phyloP scores from a whole-genome alignment of 495 filamentous ascomycete genomes.

The Xylaria cubensis region DNA sequence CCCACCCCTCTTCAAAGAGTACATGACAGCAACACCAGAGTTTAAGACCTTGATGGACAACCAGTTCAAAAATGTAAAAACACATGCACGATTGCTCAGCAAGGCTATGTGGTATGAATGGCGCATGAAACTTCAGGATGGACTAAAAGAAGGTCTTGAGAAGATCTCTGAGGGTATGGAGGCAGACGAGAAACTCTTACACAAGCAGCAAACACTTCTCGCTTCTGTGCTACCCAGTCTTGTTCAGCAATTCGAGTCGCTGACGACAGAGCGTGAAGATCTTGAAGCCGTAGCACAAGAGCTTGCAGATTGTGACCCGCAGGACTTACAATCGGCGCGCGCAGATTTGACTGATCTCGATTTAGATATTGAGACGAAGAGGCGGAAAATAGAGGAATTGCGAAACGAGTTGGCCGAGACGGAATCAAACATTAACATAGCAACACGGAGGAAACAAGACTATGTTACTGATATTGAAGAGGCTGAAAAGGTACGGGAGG shows the following conservation, averaged over 20 bases:
- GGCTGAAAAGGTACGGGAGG: conserved; percentile 82
- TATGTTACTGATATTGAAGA: conserved; percentile 77
- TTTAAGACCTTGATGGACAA: conserved; percentile 88
- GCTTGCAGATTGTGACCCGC: conserved; percentile 77
- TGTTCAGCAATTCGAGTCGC: conserved; percentile 59
- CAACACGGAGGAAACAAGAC: conserved; percentile 69
- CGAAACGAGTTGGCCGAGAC: conserved; percentile 67
- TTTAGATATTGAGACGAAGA: conserved; percentile 71
- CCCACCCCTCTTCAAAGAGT: conserved; percentile 89
- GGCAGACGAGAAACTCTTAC: conserved; percentile 71
- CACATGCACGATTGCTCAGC: conserved; percentile 83
- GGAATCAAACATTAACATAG: conserved; percentile 63
- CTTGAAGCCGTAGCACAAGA: conserved; percentile 76
- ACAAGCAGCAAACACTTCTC: conserved; percentile 70
- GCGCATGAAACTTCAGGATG: conserved; percentile 89
- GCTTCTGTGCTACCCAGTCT: conserved; percentile 69
- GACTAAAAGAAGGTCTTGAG: conserved; percentile 77
- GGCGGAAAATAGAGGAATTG: conserved; percentile 66
- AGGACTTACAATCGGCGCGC: conserved; percentile 73
- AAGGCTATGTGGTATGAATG: conserved; percentile 98
- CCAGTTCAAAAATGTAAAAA: conserved; percentile 96
- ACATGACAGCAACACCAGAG: conserved; percentile 84
- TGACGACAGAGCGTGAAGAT: conserved; percentile 67
- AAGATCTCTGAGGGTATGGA: conserved; percentile 78
- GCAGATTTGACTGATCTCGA: conserved; percentile 69